Evolutionary conservation across 2,329 filamentous ascomycete species (phyloP).

Genomic region (Xylogone sp.): DNA sequence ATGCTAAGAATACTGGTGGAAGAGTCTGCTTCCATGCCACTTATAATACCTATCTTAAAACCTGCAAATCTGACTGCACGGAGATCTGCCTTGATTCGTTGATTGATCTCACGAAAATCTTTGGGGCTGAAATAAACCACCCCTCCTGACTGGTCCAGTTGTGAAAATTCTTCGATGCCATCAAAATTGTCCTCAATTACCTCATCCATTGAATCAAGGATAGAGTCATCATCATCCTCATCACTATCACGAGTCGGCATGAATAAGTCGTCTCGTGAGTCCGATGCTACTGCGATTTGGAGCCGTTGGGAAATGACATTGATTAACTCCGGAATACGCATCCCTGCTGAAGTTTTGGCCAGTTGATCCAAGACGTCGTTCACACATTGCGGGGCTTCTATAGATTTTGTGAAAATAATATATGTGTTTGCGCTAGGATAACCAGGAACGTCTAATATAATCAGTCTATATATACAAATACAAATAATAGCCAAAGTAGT

Average conservation of each 20-base stretch:
- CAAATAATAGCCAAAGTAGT: neutral
- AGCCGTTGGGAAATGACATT: conserved; percentile 18
- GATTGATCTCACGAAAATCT: conserved; percentile 10
- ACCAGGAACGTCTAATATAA: conserved; percentile 46
- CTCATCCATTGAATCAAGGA: conserved; percentile 23
- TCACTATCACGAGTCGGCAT: conserved; percentile 22
- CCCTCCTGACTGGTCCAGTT: neutral
- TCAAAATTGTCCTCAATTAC: conserved; percentile 22
- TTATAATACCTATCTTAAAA: conserved; percentile 64
- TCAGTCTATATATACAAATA: conserved; percentile 8
- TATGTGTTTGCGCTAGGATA: conserved; percentile 46
- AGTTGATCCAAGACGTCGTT: conserved; percentile 28
- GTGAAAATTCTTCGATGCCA: conserved; percentile 17
- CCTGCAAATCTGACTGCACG: conserved; percentile 57
- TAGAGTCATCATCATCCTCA: conserved; percentile 25
- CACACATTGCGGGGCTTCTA: conserved; percentile 39
- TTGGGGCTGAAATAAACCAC: conserved; percentile 8
- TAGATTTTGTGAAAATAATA: conserved; percentile 49
- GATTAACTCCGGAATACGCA: conserved; percentile 20
- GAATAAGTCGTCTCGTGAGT: conserved; percentile 11
- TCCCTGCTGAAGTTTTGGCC: conserved; percentile 14
- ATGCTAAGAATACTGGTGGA: conserved; percentile 54
- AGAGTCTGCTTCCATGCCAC: conserved; percentile 37
- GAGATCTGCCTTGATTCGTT: conserved; percentile 58
- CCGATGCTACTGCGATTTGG: conserved; percentile 13